These are phyloP conservation scores for Suillus weaverae DNA, from an alignment of 768 basidiomycete species.

Conservation along the genomic window DNA sequence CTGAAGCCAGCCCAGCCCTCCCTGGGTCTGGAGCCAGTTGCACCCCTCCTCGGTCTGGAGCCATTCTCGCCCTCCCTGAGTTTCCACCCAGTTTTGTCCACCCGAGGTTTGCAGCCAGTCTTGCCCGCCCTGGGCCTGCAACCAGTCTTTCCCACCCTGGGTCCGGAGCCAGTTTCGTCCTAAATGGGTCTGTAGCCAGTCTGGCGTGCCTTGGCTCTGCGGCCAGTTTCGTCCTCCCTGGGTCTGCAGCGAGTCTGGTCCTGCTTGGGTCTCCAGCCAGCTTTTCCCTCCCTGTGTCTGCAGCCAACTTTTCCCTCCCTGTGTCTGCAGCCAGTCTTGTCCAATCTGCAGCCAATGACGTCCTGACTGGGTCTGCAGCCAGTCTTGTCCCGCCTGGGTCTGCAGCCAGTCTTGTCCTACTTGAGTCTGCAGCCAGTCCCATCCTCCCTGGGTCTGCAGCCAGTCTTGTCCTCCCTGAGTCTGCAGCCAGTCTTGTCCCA, in stretches of 20 bases:
- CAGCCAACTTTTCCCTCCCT: neutral
- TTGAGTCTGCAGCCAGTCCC: neutral
- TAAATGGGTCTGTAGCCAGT: neutral
- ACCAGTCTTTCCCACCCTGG: neutral
- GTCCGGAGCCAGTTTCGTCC: neutral
- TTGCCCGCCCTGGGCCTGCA: neutral
- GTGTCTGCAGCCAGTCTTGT: neutral
- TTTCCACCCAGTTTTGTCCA: neutral
- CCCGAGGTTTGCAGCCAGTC: too few relatives aligned
- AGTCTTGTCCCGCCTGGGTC: neutral
- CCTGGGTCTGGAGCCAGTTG: neutral
- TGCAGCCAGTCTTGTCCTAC: neutral
- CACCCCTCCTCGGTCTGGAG: too few relatives aligned
- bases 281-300: neutral
- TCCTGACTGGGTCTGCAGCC: neutral
- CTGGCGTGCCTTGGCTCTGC: neutral
- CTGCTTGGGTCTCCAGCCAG: neutral
- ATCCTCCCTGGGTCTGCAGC: neutral
- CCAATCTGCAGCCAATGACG: too few relatives aligned
- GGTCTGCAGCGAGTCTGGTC: neutral
- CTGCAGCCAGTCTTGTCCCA: neutral
- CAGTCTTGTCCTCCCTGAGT: neutral
- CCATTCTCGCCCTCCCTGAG: too few relatives aligned
- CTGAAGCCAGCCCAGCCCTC: neutral
- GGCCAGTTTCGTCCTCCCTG: neutral